Percentiles rank a stretch among this genome's conserved stretches.
Evolutionary conservation across 495 filamentous ascomycete genomes (phyloP).

Genomic region (Copromyces sp.): DNA sequence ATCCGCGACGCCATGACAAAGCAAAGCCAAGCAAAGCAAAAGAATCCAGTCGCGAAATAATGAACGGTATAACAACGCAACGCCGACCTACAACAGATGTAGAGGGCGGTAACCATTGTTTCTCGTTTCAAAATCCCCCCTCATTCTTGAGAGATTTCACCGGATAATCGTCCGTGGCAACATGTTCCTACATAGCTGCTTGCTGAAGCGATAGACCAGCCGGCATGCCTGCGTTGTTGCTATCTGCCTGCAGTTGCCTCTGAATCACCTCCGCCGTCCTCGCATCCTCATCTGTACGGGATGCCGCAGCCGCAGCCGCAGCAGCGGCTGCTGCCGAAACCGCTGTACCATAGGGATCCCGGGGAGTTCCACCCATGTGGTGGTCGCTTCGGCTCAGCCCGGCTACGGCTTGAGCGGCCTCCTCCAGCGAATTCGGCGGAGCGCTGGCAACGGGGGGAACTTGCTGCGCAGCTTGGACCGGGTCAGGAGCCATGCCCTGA

Average conservation of each 20-base stretch:
- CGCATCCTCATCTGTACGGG: conserved; percentile 19
- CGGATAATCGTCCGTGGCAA: background rate
- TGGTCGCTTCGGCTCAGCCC: conserved; percentile 20
- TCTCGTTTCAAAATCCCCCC: background rate
- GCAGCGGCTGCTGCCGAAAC: background rate
- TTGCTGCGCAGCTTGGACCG: background rate
- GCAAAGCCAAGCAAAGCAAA: background rate
- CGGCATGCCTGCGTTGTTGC: conserved; percentile 3
- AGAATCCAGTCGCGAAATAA: background rate
- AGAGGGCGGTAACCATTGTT: background rate
- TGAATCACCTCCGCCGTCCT: conserved; percentile 30
- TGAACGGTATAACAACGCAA: background rate
- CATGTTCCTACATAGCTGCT: conserved; percentile 11
- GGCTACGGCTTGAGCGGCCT: conserved; percentile 28
- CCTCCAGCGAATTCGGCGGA: conserved; percentile 16
- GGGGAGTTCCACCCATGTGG: background rate
- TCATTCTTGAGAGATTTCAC: background rate
- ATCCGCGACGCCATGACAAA: background rate
- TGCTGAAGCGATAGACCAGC: conserved; percentile 10
- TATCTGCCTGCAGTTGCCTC: conserved; percentile 28
- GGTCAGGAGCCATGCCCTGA: background rate
- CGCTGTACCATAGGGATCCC: conserved; percentile 7
- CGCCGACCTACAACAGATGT: background rate
- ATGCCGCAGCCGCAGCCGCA: background rate
- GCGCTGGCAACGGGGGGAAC: background rate